A percentile compares a stretch with the other conserved stretches of the same genome.
phyloP scores from a whole-genome alignment of 2,329 filamentous ascomycete species.

The Claviceps sp. region DNA sequence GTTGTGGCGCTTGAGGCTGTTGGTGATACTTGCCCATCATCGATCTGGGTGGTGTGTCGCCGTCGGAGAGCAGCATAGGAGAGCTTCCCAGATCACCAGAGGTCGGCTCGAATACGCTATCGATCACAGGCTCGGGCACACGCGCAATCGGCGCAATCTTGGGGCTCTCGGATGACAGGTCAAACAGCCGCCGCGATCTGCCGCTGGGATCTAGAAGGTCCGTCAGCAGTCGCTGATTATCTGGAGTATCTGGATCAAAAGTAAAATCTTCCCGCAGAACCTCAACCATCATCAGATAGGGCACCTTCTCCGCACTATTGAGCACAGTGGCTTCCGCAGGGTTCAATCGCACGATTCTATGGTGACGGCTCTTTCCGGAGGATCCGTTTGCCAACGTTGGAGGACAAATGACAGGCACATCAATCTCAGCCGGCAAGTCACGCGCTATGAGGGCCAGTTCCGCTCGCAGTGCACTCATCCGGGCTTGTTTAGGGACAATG shows the following conservation, averaged over 20 bases:
- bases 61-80: slow-evolving; percentile 48
- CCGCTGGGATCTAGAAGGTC: slow-evolving; percentile 44
- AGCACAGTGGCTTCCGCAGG: slow-evolving; percentile 73
- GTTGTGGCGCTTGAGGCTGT: slow-evolving; percentile 27
- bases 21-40: slow-evolving; percentile 15
- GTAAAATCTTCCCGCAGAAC: slow-evolving; percentile 71
- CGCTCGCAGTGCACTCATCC: slow-evolving; percentile 66
- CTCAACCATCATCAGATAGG: slow-evolving; percentile 75
- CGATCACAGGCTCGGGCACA: slow-evolving; percentile 32
- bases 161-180: slow-evolving; percentile 52
- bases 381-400: slow-evolving; percentile 59
- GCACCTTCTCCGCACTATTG: slow-evolving; percentile 78
- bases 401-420: slow-evolving; percentile 71
- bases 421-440: slow-evolving; percentile 70
- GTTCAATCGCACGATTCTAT: slow-evolving; percentile 71
- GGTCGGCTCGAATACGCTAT: slow-evolving; percentile 75
- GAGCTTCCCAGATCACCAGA: slow-evolving; percentile 68
- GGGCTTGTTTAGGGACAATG: slow-evolving; percentile 66
- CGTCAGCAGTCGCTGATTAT: slow-evolving; percentile 54
- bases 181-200: slow-evolving; percentile 48
- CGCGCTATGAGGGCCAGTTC: slow-evolving; percentile 71
- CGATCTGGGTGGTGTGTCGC: slow-evolving; percentile 24
- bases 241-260: slow-evolving; percentile 61
- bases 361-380: slow-evolving; percentile 63
- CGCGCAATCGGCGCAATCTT: slow-evolving; percentile 29